A percentile compares a stretch with the other conserved stretches of the same genome.
These are phyloP conservation scores for Diplocarpon mali DNA, from an alignment of 2,329 filamentous ascomycete genomes.

Conservation along the genomic window DNA sequence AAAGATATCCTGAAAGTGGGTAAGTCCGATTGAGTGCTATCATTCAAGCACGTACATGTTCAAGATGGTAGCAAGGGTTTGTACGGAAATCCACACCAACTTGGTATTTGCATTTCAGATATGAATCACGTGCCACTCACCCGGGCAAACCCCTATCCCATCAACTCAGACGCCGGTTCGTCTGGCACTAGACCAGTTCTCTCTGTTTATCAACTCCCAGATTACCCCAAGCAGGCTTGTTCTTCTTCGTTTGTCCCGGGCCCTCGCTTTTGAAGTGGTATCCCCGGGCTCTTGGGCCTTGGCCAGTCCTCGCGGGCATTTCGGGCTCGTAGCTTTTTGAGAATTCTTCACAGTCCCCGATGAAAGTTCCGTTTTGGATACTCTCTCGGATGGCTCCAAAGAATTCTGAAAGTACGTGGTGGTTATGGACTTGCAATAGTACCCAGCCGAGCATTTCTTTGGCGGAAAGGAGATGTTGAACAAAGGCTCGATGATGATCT, in stretches of 20 bases:
- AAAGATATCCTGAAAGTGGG: too few relatives aligned
- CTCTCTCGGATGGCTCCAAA: slow-evolving; percentile 59
- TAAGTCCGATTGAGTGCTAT: too few relatives aligned
- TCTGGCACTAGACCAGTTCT: slow-evolving; percentile 36
- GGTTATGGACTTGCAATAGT: slow-evolving; percentile 85
- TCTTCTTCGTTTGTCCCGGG: slow-evolving; percentile 52
- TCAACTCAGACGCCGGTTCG: slow-evolving; percentile 39
- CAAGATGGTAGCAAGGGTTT: too few relatives aligned
- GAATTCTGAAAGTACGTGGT: slow-evolving; percentile 60
- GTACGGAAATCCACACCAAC: neutral
- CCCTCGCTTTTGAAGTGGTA: slow-evolving; percentile 68
- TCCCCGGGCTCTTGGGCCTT: slow-evolving; percentile 68
- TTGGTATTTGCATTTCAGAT: neutral
- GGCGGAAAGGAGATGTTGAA: slow-evolving; percentile 77
- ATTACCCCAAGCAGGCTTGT: slow-evolving; percentile 54
- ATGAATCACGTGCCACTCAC: slow-evolving; percentile 14
- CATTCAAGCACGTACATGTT: too few relatives aligned
- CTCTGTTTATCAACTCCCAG: slow-evolving; percentile 29
- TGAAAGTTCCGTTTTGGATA: slow-evolving; percentile 51
- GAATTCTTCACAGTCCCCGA: slow-evolving; percentile 36
- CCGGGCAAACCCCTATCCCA: slow-evolving; percentile 45
- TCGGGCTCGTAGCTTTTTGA: slow-evolving; percentile 50
- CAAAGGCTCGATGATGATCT: slow-evolving; percentile 73
- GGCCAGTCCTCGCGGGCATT: slow-evolving; percentile 63
- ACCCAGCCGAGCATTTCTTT: slow-evolving; percentile 98